Conservation (phyloP, 257 asterid species). For the Forsythia suspensa region DNA sequence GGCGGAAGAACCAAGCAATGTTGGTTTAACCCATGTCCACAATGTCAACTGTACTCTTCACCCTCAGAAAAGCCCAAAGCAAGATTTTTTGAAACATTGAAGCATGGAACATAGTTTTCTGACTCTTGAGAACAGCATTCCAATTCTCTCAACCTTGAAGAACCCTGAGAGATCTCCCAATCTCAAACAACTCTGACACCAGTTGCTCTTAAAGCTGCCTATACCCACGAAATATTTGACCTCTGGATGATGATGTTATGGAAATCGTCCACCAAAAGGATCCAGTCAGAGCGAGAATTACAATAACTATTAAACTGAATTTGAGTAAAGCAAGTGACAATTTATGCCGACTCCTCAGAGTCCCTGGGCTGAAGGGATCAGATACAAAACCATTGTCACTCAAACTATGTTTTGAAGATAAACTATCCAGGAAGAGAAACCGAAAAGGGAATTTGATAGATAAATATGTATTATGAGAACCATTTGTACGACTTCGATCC, state of each 20-base stretch:
- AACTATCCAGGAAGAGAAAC: slow-evolving; percentile 48
- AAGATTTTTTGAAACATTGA: slow-evolving; percentile 75
- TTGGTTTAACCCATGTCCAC: slow-evolving; percentile 54
- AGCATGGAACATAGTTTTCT: slow-evolving; percentile 88
- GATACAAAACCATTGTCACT: slow-evolving; percentile 65
- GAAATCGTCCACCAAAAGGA: slow-evolving; percentile 97
- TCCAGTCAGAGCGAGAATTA: slow-evolving; percentile 79
- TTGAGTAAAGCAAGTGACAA: slow-evolving; percentile 50
- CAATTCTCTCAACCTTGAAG: slow-evolving; percentile 63
- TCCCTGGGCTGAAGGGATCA: slow-evolving; percentile 69
- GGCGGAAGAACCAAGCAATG: slow-evolving; percentile 90
- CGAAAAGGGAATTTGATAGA: slow-evolving; percentile 58
- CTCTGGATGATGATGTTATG: slow-evolving; percentile 71
- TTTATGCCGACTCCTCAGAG: slow-evolving; percentile 61
- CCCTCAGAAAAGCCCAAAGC: slow-evolving; percentile 69
- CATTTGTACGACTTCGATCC: slow-evolving; percentile 38
- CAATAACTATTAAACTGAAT: slow-evolving; percentile 71
- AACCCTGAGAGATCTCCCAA: slow-evolving; percentile 85
- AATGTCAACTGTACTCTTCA: slow-evolving; percentile 66
- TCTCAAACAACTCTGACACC: slow-evolving; percentile 77
- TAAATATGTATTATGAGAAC: slow-evolving; percentile 43
- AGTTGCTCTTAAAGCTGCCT: slow-evolving; percentile 85
- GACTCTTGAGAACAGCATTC: slow-evolving; percentile 75
- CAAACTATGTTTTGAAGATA: slow-evolving; percentile 58
- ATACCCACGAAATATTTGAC: slow-evolving; percentile 72